A percentile compares a stretch with the other conserved stretches of the same genome.
Conservation (phyloP, 1,284 basidiomycete genomes). For the Trichosporon sp. region DNA sequence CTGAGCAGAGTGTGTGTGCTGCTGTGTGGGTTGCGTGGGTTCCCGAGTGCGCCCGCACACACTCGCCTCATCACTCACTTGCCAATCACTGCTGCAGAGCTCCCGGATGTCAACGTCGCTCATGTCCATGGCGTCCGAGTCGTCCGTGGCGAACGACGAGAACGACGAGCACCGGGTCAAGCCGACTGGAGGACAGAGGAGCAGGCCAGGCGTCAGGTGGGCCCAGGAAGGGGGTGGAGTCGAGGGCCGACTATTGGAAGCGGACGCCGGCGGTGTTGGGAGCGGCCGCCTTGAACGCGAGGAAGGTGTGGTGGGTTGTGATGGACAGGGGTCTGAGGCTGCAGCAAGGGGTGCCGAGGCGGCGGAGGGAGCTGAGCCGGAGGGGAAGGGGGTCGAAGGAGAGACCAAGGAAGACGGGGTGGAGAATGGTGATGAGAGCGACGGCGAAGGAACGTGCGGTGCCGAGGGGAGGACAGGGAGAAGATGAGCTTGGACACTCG, state of each 20-base stretch:
- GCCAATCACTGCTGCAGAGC: background rate
- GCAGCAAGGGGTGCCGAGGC: background rate
- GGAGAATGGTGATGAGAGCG: background rate
- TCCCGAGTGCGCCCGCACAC: background rate
- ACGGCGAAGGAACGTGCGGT: constrained; percentile 3
- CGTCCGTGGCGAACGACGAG: background rate
- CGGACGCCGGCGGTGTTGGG: background rate
- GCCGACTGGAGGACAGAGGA: background rate
- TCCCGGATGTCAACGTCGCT: background rate
- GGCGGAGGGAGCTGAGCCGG: background rate
- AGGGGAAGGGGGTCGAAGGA: background rate
- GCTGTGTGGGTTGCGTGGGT: background rate
- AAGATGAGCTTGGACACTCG: constrained; percentile 2
- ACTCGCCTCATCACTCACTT: background rate
- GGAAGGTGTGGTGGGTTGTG: background rate
- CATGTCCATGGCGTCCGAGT: constrained; percentile 10
- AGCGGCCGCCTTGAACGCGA: background rate
- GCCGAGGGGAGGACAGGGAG: background rate
- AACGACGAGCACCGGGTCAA: background rate
- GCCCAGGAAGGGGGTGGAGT: background rate
- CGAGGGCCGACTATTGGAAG: constrained; percentile 1
- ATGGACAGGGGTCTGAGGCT: background rate
- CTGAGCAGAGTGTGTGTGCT: background rate
- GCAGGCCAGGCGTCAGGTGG: background rate
- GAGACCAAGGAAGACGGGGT: background rate